These are phyloP conservation scores for Leishmania mexicana DNA, from an alignment of 208 protist genomes.

Conservation along the genomic window DNA sequence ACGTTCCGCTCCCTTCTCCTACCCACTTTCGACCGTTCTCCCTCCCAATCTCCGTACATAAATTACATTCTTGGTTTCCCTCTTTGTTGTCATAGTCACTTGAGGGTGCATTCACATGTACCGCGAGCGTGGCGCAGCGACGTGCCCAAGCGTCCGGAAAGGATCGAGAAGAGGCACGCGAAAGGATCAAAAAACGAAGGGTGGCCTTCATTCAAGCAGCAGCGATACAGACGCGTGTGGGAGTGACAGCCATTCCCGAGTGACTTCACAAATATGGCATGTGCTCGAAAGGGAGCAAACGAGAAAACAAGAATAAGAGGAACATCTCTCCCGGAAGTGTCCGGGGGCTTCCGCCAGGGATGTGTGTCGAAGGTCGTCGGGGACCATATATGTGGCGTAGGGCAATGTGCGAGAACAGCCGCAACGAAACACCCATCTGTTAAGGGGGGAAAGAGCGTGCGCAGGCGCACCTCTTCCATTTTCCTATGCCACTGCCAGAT, in stretches of 20 bases:
- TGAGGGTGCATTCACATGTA: background rate
- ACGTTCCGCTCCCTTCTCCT: background rate
- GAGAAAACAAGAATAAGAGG: background rate
- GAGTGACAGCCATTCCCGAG: background rate
- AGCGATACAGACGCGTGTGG: background rate
- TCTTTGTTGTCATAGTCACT: background rate
- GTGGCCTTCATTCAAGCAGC: background rate
- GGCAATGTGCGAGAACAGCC: background rate
- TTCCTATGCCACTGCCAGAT: background rate
- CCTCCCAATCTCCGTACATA: background rate
- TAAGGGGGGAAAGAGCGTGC: background rate
- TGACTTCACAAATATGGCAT: background rate
- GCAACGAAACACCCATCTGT: background rate
- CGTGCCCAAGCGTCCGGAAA: background rate
- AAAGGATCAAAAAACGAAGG: background rate
- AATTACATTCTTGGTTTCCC: background rate
- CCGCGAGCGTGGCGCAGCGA: background rate
- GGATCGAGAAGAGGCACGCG: background rate
- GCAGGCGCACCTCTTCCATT: background rate
- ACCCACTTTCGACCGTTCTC: background rate
- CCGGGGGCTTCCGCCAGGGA: background rate
- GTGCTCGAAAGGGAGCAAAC: background rate
- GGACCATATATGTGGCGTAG: background rate
- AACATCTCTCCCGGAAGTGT: background rate
- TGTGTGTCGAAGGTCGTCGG: background rate